Percentiles rank a stretch among this genome's conserved stretches.
These are phyloP conservation scores for Fusarium praegraminearum DNA, from an alignment of 2,329 filamentous ascomycete species.

Conservation along the genomic window DNA sequence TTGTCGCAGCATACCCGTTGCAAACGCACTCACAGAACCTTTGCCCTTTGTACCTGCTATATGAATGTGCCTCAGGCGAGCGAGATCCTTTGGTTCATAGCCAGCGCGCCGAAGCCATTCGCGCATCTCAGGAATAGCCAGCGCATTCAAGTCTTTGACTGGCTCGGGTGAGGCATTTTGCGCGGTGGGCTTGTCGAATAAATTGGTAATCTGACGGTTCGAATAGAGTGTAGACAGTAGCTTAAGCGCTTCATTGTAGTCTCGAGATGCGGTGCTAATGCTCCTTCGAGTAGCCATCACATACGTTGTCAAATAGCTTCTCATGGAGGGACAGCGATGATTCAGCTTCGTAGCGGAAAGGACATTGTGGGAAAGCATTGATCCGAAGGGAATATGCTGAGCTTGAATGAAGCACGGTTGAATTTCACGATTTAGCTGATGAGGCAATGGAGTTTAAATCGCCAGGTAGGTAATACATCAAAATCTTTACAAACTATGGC, in stretches of 20 bases:
- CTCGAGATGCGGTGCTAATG: slow-evolving; percentile 48
- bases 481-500: background rate
- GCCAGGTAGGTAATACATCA: background rate
- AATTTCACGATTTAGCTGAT: background rate
- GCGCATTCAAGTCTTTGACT: slow-evolving; percentile 70
- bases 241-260: slow-evolving; percentile 75
- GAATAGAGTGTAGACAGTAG: slow-evolving; percentile 82
- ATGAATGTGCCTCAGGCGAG: slow-evolving; percentile 72
- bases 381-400: background rate
- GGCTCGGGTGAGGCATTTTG: slow-evolving; percentile 55
- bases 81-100: slow-evolving; percentile 67
- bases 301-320: background rate
- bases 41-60: slow-evolving; percentile 96
- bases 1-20: slow-evolving; percentile 78
- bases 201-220: slow-evolving; percentile 74
- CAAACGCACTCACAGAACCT: slow-evolving; percentile 86
- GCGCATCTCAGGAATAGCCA: slow-evolving; percentile 84
- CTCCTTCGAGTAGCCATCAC: slow-evolving; percentile 16
- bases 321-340: background rate
- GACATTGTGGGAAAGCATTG: background rate
- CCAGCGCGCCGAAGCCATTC: slow-evolving; percentile 82
- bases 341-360: slow-evolving; percentile 2
- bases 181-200: slow-evolving; percentile 57
- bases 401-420: background rate
- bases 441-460: background rate